phyloP scores from a whole-genome alignment of 1,284 basidiomycete species.

The Wolfiporia cocos region DNA sequence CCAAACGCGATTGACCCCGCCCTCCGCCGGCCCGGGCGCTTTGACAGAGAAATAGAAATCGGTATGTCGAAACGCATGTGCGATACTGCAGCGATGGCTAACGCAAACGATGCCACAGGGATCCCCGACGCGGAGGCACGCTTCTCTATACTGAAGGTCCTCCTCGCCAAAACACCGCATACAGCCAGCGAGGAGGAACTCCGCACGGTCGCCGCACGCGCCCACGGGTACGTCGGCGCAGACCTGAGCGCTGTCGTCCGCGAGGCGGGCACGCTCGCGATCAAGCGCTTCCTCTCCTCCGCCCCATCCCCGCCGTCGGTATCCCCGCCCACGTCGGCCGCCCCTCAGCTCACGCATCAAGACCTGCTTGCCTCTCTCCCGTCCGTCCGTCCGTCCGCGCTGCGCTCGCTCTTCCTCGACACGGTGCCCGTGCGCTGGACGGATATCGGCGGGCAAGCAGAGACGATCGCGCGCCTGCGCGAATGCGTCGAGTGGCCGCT shows the following conservation, averaged over 20 bases:
- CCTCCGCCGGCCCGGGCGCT: constrained; percentile 87
- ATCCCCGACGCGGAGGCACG: constrained; percentile 86
- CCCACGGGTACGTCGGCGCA: constrained; percentile 97
- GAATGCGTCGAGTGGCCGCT: constrained; percentile 97
- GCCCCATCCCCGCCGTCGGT: constrained; percentile 15
- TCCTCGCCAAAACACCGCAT: constrained; percentile 81
- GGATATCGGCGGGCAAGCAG: constrained; percentile 86
- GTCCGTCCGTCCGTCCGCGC: constrained; percentile 84
- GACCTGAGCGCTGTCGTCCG: constrained; percentile 91
- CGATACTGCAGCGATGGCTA: too few relatives aligned
- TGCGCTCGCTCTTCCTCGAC: constrained; percentile 91
- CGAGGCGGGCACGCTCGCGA: constrained; percentile 88
- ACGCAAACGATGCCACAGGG: too few relatives aligned
- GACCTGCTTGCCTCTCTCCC: constrained; percentile 77
- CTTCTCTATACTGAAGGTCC: constrained; percentile 76
- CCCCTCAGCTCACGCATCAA: constrained; percentile 38
- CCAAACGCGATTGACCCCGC: constrained; percentile 98
- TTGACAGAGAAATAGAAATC: constrained; percentile 97
- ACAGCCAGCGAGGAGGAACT: constrained; percentile 59
- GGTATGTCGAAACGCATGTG: constrained; percentile 52
- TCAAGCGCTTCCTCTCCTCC: constrained; percentile 70
- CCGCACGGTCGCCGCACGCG: constrained; percentile 62
- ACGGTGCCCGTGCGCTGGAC: constrained; percentile 79
- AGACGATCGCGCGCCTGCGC: constrained; percentile 76
- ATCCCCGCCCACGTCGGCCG: constrained; percentile 8